Conservation (phyloP, 1,284 basidiomycete genomes). For the Microbotryomycetes sp. region DNA sequence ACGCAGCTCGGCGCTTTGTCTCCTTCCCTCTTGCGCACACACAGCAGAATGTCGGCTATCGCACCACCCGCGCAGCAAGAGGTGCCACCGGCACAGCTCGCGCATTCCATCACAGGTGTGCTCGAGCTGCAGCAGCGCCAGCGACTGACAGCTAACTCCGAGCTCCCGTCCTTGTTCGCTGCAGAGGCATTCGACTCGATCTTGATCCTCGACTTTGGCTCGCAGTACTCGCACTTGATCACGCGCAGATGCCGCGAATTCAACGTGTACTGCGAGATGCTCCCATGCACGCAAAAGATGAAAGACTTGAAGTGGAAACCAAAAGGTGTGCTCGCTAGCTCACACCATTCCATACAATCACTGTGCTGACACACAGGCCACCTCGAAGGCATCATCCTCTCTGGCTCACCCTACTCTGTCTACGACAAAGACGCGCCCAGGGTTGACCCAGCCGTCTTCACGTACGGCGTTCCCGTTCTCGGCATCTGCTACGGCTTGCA, state of each 20-base stretch:
- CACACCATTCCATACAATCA: neutral
- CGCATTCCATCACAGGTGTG: slow-evolving; percentile 26
- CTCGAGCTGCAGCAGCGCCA: too few relatives aligned
- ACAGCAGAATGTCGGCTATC: slow-evolving; percentile 13
- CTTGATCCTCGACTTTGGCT: slow-evolving; percentile 87
- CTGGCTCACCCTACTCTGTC: slow-evolving; percentile 97
- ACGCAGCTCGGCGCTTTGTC: neutral
- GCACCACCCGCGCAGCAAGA: slow-evolving; percentile 3
- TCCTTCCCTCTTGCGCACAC: neutral
- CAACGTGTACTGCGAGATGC: slow-evolving; percentile 95
- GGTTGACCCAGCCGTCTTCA: slow-evolving; percentile 90
- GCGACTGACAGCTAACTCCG: too few relatives aligned
- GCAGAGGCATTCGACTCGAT: slow-evolving; percentile 93
- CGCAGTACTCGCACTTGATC: slow-evolving; percentile 93
- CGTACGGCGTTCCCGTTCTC: slow-evolving; percentile 77
- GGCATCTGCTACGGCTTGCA: slow-evolving; percentile 99
- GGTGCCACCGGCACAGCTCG: slow-evolving; percentile 14
- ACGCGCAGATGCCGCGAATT: slow-evolving; percentile 96
- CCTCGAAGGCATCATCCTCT: slow-evolving; percentile 83
- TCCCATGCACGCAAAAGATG: slow-evolving; percentile 93
- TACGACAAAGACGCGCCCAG: slow-evolving; percentile 90
- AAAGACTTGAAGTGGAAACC: slow-evolving; percentile 87
- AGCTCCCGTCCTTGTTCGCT: too few relatives aligned
- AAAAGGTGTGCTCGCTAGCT: slow-evolving; percentile 56
- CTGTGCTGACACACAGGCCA: neutral